These are phyloP conservation scores for Stagonosporopsis chrysanthemi DNA, from an alignment of 2,329 filamentous ascomycete species.

Conservation along the genomic window DNA sequence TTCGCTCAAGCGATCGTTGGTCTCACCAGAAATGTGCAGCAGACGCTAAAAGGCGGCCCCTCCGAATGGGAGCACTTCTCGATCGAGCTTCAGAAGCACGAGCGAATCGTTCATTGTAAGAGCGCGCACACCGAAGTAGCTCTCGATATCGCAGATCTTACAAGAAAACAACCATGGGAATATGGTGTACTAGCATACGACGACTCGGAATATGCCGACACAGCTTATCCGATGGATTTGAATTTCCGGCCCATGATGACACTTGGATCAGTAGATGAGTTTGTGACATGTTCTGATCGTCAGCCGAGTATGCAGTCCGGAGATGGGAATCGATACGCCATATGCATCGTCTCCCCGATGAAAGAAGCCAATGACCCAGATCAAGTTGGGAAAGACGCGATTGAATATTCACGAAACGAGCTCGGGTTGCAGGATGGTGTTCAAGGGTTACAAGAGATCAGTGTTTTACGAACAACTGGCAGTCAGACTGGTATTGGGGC, in stretches of 20 bases:
- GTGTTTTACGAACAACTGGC: not conserved
- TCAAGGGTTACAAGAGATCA: conserved; percentile 1
- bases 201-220: not conserved
- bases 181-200: conserved; percentile 1
- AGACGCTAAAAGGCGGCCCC: not conserved
- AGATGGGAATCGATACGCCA: not conserved
- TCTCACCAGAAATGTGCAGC: not conserved
- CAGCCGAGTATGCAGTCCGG: not conserved
- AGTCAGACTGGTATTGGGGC: not conserved
- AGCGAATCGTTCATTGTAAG: not conserved
- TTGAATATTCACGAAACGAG: not conserved
- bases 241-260: conserved; percentile 2
- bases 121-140: not conserved
- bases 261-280: not conserved
- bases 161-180: conserved; percentile 3
- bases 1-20: not conserved
- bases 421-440: not conserved
- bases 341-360: not conserved
- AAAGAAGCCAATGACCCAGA: not conserved
- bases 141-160: conserved; percentile 1
- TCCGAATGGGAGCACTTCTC: not conserved
- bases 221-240: conserved; percentile 12
- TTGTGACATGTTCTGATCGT: not conserved
- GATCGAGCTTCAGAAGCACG: not conserved
- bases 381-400: not conserved